These are phyloP conservation scores for Aspergillus glaucus DNA, from an alignment of 2,329 filamentous ascomycete genomes.

Conservation along the genomic window DNA sequence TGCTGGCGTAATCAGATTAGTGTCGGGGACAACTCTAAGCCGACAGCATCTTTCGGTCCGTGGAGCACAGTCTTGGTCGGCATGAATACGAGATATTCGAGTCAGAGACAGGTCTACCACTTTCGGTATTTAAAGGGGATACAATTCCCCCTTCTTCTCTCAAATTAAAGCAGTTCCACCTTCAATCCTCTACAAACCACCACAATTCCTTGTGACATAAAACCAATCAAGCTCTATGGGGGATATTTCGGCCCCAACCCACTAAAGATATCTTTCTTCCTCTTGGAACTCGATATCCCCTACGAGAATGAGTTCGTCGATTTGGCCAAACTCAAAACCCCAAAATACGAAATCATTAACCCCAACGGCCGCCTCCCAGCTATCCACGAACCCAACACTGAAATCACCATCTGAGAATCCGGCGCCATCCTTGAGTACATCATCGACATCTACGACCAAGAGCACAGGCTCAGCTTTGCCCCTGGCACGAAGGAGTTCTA, in stretches of 20 bases:
- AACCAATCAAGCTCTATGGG: conserved; percentile 13
- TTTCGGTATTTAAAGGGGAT: too few relatives aligned
- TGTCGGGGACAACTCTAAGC: too few relatives aligned
- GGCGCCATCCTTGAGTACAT: conserved; percentile 42
- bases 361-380: conserved; percentile 31
- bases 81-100: too few relatives aligned
- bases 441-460: conserved; percentile 40
- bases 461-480: conserved; percentile 32
- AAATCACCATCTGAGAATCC: conserved; percentile 39
- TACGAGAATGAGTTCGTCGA: conserved; percentile 17
- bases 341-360: conserved; percentile 23
- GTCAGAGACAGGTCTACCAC: too few relatives aligned
- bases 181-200: too few relatives aligned
- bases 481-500: conserved; percentile 29
- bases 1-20: too few relatives aligned
- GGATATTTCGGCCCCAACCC: conserved; percentile 24
- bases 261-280: conserved; percentile 26
- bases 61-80: too few relatives aligned
- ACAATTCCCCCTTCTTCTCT: too few relatives aligned
- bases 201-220: too few relatives aligned
- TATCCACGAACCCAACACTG: conserved; percentile 32
- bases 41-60: too few relatives aligned
- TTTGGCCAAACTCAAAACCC: conserved; percentile 25
- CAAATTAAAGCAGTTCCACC: too few relatives aligned
- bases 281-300: conserved; percentile 28